Evolutionary conservation across 768 basidiomycete species (phyloP).

Genomic region (Termitomyces sp.): DNA sequence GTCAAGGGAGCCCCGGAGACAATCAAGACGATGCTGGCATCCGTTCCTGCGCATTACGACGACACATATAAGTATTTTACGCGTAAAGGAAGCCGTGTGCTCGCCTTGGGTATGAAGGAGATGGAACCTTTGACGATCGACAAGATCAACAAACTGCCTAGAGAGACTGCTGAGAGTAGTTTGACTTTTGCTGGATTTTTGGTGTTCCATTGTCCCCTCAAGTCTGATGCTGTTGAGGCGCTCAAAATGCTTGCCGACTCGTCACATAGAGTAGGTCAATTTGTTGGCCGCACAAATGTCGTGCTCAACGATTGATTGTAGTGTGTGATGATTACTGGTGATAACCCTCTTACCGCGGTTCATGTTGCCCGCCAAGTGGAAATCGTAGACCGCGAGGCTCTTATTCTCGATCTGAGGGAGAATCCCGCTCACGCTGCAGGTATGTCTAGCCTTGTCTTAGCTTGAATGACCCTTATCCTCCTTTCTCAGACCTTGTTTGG

Average conservation of each 20-base stretch:
- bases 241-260: conserved; percentile 95
- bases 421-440: conserved; percentile 68
- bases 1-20: conserved; percentile 99
- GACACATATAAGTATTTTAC: conserved; percentile 96
- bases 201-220: conserved; percentile 98
- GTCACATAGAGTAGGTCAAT: conserved; percentile 80
- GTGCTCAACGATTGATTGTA: conserved; percentile 25
- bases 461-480: background rate
- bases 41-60: conserved; percentile 79
- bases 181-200: conserved; percentile 93
- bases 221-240: conserved; percentile 85
- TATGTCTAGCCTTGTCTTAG: conserved; percentile 27
- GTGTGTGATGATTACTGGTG: conserved; percentile 99
- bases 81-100: conserved; percentile 86
- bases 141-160: conserved; percentile 86
- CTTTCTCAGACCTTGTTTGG: conserved; percentile 76
- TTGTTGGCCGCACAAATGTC: background rate
- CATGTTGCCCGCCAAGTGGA: conserved; percentile 97
- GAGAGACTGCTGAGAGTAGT: conserved; percentile 75
- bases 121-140: conserved; percentile 67
- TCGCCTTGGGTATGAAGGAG: conserved; percentile 88
- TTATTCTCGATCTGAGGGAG: conserved; percentile 89
- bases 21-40: conserved; percentile 79
- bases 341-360: conserved; percentile 95
- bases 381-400: conserved; percentile 91